A percentile compares a stretch with the other conserved stretches of the same genome.
Evolutionary conservation across 495 filamentous ascomycete genomes (phyloP).

Genomic region (Neurospora sp.): DNA sequence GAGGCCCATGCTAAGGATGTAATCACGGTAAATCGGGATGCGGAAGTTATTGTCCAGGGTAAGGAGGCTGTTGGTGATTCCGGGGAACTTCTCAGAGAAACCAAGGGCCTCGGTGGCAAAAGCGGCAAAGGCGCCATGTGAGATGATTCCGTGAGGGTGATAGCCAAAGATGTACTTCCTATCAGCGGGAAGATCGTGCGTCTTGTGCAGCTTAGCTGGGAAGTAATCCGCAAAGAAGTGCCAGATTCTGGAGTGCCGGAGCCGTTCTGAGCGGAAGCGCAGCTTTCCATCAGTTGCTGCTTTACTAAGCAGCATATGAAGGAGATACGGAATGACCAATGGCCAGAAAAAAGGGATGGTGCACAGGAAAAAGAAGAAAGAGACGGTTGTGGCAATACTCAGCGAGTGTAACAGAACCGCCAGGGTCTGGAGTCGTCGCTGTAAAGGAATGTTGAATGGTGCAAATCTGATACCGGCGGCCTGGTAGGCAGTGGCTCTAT

Average conservation of each 20-base stretch:
- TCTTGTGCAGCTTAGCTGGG: conserved; percentile 78
- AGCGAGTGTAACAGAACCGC: conserved; percentile 81
- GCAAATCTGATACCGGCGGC: conserved; percentile 60
- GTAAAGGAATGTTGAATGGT: conserved; percentile 75
- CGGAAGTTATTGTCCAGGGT: conserved; percentile 93
- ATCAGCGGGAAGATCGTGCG: conserved; percentile 63
- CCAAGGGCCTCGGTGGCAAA: conserved; percentile 88
- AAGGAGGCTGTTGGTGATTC: conserved; percentile 87
- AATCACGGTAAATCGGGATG: conserved; percentile 89
- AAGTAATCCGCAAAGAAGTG: conserved; percentile 87
- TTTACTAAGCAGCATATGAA: conserved; percentile 73
- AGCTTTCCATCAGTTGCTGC: conserved; percentile 64
- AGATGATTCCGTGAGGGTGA: conserved; percentile 95
- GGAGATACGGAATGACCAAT: conserved; percentile 76
- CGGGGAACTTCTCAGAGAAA: conserved; percentile 82
- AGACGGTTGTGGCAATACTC: conserved; percentile 61
- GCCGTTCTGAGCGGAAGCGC: conserved; percentile 57
- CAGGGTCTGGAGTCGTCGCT: conserved; percentile 77
- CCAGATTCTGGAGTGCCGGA: conserved; percentile 73
- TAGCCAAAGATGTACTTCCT: conserved; percentile 98
- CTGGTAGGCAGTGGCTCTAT: conserved; percentile 7
- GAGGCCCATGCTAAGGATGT: conserved; percentile 74
- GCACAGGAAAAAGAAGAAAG: conserved; percentile 85
- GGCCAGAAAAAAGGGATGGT: conserved; percentile 89
- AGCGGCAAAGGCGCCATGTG: conserved; percentile 84